Conservation (phyloP, 2,329 filamentous ascomycete genomes). For the Parafenestella ontariensis region DNA sequence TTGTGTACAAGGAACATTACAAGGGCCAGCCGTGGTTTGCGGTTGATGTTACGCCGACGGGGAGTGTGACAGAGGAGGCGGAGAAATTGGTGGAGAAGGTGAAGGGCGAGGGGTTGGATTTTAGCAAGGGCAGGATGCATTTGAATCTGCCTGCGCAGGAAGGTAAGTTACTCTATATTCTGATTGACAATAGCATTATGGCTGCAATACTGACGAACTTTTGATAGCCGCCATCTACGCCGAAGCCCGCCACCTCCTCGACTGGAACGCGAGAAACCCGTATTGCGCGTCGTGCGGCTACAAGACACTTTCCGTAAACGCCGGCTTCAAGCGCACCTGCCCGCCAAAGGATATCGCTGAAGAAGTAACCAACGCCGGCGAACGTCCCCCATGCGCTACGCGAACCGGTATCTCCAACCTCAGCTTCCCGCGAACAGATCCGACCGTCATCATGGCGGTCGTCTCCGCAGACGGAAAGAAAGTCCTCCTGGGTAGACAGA, state of each 20-base stretch:
- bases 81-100: conserved; percentile 65
- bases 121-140: conserved; percentile 71
- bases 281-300: conserved; percentile 92
- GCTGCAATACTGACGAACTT: conserved; percentile 1
- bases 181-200: not conserved
- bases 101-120: conserved; percentile 67
- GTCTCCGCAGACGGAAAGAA: conserved; percentile 79
- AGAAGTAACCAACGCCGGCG: conserved; percentile 49
- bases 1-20: conserved; percentile 72
- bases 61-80: conserved; percentile 67
- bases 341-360: conserved; percentile 71
- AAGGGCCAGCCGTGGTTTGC: conserved; percentile 86
- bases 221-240: conserved; percentile 82
- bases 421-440: conserved; percentile 89
- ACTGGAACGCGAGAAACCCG: conserved; percentile 93
- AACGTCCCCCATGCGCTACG: conserved; percentile 77
- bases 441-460: conserved; percentile 93
- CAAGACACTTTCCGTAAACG: conserved; percentile 78
- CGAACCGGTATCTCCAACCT: conserved; percentile 88
- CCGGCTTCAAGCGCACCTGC: conserved; percentile 81
- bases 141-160: conserved; percentile 67
- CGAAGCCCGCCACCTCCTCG: conserved; percentile 83
- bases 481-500: conserved; percentile 83
- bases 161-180: conserved; percentile 55
- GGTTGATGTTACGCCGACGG: conserved; percentile 81